A percentile compares a stretch with the other conserved stretches of the same genome.
Evolutionary conservation across 2,329 filamentous ascomycete species (phyloP).

Genomic region (Hypoxylon sp.): DNA sequence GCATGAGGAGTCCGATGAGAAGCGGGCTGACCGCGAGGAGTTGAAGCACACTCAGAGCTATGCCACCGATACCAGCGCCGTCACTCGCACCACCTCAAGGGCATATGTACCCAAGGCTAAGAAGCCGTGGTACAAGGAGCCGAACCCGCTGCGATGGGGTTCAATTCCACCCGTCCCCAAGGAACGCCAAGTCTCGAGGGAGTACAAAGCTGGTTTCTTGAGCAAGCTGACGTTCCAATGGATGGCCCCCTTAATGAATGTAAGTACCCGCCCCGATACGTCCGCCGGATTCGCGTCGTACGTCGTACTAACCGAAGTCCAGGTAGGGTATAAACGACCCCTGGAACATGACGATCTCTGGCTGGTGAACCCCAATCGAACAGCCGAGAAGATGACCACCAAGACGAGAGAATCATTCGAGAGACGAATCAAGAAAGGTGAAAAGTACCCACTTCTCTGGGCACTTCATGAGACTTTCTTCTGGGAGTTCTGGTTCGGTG

Average conservation of each 20-base stretch:
- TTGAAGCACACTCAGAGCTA: conserved; percentile 65
- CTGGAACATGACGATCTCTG: conserved; percentile 90
- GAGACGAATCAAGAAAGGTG: conserved; percentile 75
- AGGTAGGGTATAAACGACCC: conserved; percentile 87
- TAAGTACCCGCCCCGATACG: conserved; percentile 58
- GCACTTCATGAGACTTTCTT: conserved; percentile 90
- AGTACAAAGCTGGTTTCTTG: conserved; percentile 80
- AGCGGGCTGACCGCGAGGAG: conserved; percentile 52
- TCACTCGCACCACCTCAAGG: conserved; percentile 61
- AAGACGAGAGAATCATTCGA: conserved; percentile 79
- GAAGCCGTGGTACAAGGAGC: conserved; percentile 74
- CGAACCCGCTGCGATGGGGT: conserved; percentile 75
- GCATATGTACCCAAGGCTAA: conserved; percentile 54
- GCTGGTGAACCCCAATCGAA: conserved; percentile 85
- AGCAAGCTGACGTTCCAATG: conserved; percentile 87
- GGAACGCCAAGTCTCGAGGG: conserved; percentile 70
- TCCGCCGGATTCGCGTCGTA: conserved; percentile 27
- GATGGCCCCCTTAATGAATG: conserved; percentile 89
- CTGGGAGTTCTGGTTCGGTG: conserved; percentile 87
- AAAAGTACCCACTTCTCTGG: conserved; percentile 81
- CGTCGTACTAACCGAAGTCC: conserved; percentile 40
- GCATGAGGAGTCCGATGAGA: conserved; percentile 49
- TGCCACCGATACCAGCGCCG: conserved; percentile 67
- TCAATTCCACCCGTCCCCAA: conserved; percentile 69
- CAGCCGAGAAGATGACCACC: conserved; percentile 77